These are phyloP conservation scores for Lophiotrema nucula DNA, from an alignment of 495 filamentous ascomycete species.

Conservation along the genomic window DNA sequence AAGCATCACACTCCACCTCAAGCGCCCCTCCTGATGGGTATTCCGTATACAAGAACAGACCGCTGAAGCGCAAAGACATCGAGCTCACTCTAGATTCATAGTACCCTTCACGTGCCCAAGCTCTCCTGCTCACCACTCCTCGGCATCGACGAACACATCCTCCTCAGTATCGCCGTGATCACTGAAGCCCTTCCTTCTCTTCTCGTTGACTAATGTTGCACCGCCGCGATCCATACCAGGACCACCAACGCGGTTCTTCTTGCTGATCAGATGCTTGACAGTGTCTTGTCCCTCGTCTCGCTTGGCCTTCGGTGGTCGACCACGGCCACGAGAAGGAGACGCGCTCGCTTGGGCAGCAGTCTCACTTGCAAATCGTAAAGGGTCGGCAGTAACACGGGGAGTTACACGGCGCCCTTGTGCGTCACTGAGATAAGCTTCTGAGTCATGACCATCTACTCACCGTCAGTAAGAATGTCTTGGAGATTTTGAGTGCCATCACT, in stretches of 20 bases:
- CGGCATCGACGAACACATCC: constrained; percentile 39
- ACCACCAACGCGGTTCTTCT: constrained; percentile 50
- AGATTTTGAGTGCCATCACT: background rate
- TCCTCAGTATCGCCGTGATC: constrained; percentile 49
- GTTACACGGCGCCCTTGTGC: constrained; percentile 40
- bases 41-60: no score
- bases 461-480: background rate
- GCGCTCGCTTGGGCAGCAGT: background rate
- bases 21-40: no score
- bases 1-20: no score
- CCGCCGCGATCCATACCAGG: constrained; percentile 50
- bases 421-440: constrained; percentile 43
- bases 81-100: no score
- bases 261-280: constrained; percentile 42
- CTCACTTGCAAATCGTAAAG: background rate
- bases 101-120: no score
- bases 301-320: constrained; percentile 43
- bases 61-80: no score
- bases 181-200: constrained; percentile 42
- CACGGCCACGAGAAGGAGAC: constrained; percentile 32
- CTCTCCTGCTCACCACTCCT: no score
- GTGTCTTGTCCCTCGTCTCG: constrained; percentile 45
- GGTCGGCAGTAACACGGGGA: constrained; percentile 32
- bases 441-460: constrained; percentile 32
- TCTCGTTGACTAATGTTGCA: constrained; percentile 44